Evolutionary conservation across 2,329 filamentous ascomycete species (phyloP).

Genomic region (Calonectria pseudoreteaudii): DNA sequence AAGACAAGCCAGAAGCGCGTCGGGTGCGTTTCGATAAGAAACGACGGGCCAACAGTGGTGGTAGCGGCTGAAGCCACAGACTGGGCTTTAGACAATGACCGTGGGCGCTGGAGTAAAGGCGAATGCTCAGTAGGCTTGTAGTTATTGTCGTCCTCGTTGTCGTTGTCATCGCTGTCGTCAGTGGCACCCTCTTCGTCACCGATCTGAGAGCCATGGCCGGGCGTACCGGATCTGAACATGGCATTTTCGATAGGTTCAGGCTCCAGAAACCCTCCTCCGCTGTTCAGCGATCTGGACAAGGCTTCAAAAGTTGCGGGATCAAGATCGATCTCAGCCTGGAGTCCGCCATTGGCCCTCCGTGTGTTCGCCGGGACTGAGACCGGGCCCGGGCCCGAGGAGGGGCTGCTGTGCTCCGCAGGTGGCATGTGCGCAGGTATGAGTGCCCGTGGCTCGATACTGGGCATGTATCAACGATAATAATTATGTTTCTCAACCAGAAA

Average conservation of each 20-base stretch:
- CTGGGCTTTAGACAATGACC: conserved; percentile 29
- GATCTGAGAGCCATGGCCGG: conserved; percentile 35
- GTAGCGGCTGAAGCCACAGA: conserved; percentile 29
- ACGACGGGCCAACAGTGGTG: conserved; percentile 42
- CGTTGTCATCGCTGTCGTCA: conserved; percentile 10
- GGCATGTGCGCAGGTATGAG: neutral
- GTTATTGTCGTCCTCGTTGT: conserved; percentile 27
- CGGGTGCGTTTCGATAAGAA: conserved; percentile 59
- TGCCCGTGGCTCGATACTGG: neutral
- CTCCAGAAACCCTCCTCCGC: conserved; percentile 53
- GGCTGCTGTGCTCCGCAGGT: neutral
- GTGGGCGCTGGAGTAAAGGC: conserved; percentile 39
- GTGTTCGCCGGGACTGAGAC: conserved; percentile 34
- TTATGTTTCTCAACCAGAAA: neutral
- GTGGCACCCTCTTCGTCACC: conserved; percentile 26
- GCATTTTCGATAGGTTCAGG: conserved; percentile 55
- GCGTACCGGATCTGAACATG: conserved; percentile 48
- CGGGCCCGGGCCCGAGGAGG: conserved; percentile 30
- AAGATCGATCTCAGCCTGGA: conserved; percentile 22
- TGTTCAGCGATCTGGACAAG: conserved; percentile 55
- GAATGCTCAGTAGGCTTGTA: conserved; percentile 38
- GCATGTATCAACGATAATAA: conserved; percentile 12
- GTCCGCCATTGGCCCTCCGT: conserved; percentile 28
- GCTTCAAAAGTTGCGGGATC: conserved; percentile 39
- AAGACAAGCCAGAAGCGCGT: conserved; percentile 74